A percentile compares a stretch with the other conserved stretches of the same genome.
phyloP scores from a whole-genome alignment of 805 yeast species.

The Teunomyces stri region DNA sequence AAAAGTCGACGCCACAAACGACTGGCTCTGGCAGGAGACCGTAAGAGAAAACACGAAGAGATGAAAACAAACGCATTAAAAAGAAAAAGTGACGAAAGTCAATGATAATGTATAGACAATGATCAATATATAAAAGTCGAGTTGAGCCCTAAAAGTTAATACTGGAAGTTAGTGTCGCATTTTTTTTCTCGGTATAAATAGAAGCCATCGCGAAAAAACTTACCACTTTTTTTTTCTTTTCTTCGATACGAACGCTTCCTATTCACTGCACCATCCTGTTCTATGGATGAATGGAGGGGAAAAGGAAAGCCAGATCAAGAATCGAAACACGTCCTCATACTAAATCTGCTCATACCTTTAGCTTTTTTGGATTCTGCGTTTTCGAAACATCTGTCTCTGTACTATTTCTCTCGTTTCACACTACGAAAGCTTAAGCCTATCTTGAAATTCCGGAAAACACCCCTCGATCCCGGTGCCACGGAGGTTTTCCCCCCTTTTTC shows the following conservation, averaged over 20 bases:
- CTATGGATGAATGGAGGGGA: slow-evolving; percentile 40
- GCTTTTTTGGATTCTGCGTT: slow-evolving; percentile 38
- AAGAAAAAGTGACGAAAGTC: too few species aligned
- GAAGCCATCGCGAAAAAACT: not conserved
- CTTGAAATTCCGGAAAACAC: not conserved
- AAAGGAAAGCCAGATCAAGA: slow-evolving; percentile 32
- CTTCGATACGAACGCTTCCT: slow-evolving; percentile 39
- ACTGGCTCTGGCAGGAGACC: slow-evolving; percentile 45
- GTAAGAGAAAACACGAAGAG: slow-evolving; percentile 54
- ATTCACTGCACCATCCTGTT: slow-evolving; percentile 39
- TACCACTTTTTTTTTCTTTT: slow-evolving; percentile 15
- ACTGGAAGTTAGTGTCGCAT: not conserved
- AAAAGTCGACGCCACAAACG: slow-evolving; percentile 66
- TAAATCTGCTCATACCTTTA: slow-evolving; percentile 19
- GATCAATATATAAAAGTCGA: not conserved
- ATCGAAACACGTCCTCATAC: slow-evolving; percentile 36
- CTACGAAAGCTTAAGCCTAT: not conserved
- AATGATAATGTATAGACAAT: too few species aligned
- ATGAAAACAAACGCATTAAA: slow-evolving; percentile 14
- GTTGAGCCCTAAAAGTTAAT: not conserved
- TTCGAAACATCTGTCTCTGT: slow-evolving; percentile 26
- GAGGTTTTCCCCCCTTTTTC: too few species aligned
- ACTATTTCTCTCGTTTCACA: not conserved
- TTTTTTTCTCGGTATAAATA: not conserved
- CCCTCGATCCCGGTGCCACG: too few species aligned